Evolutionary conservation across 176 grass and related monocot genomes (phyloP).

Genomic region (Tillandsia fasciculata): DNA sequence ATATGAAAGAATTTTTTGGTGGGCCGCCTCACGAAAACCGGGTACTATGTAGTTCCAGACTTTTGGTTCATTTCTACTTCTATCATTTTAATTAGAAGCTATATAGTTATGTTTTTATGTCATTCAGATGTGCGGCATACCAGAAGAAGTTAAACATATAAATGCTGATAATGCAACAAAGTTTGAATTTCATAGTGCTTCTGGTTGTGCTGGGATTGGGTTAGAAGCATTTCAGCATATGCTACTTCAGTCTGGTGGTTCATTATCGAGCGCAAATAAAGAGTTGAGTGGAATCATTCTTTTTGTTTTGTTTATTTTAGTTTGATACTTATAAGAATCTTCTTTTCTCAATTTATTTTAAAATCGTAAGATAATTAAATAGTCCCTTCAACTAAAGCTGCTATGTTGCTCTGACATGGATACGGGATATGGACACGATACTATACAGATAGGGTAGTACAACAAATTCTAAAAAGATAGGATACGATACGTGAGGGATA

Average conservation of each 20-base stretch:
- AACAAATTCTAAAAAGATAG: too few species aligned
- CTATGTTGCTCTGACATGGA: too few species aligned
- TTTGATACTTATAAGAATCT: neutral
- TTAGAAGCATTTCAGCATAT: slow-evolving; percentile 55
- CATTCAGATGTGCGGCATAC: slow-evolving; percentile 29
- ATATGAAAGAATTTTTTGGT: slow-evolving; percentile 62
- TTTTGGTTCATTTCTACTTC: neutral
- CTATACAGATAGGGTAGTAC: too few species aligned
- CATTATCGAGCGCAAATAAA: slow-evolving; percentile 57
- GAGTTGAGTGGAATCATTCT: slow-evolving; percentile 46
- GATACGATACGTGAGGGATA: too few species aligned
- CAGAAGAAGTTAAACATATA: slow-evolving; percentile 63
- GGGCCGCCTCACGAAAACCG: slow-evolving; percentile 31
- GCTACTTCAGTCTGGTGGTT: slow-evolving; percentile 67
- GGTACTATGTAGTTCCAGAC: slow-evolving; percentile 25
- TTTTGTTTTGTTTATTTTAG: slow-evolving; percentile 16
- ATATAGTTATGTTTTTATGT: slow-evolving; percentile 16
- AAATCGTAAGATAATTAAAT: too few species aligned
- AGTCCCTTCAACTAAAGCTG: too few species aligned
- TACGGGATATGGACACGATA: too few species aligned
- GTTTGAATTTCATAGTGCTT: slow-evolving; percentile 45
- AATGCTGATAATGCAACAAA: slow-evolving; percentile 53
- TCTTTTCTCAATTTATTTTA: too few species aligned
- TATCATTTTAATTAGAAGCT: slow-evolving; percentile 15
- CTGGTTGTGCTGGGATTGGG: slow-evolving; percentile 23